These are phyloP conservation scores for Flaveria bidentis DNA, from an alignment of 129 eudicot species.

Conservation along the genomic window DNA sequence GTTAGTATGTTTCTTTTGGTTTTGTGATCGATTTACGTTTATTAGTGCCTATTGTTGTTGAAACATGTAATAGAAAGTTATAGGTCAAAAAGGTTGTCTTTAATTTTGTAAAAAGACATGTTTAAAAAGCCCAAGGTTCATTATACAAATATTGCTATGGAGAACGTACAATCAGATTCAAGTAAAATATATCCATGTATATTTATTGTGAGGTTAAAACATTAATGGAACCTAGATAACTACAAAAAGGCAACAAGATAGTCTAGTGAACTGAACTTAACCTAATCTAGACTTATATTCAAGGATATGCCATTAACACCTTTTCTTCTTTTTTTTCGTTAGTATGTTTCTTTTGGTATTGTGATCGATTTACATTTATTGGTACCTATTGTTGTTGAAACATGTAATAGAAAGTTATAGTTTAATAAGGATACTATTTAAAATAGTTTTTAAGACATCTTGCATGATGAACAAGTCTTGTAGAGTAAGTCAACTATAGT, in stretches of 20 bases:
- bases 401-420: background rate
- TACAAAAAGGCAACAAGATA: background rate
- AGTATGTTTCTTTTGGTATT: background rate
- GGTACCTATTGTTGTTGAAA: background rate
- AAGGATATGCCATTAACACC: background rate
- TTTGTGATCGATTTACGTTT: no score
- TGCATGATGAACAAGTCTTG: background rate
- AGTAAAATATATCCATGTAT: background rate
- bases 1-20: no score
- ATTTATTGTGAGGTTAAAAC: background rate
- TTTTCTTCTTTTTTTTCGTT: background rate
- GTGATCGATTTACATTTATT: background rate
- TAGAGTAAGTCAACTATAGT: background rate
- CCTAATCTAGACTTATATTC: background rate
- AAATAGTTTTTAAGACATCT: background rate
- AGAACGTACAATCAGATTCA: background rate
- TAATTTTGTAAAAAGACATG: background rate
- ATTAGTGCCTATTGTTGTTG: no score
- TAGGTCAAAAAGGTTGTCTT: background rate
- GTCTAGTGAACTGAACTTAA: background rate
- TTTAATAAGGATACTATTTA: background rate
- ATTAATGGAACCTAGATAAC: background rate
- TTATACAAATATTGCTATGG: background rate
- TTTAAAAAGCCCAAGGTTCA: background rate
- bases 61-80: no score